Conservation (phyloP, 73 alveolate species). For the Durusdinium trenchii region DNA sequence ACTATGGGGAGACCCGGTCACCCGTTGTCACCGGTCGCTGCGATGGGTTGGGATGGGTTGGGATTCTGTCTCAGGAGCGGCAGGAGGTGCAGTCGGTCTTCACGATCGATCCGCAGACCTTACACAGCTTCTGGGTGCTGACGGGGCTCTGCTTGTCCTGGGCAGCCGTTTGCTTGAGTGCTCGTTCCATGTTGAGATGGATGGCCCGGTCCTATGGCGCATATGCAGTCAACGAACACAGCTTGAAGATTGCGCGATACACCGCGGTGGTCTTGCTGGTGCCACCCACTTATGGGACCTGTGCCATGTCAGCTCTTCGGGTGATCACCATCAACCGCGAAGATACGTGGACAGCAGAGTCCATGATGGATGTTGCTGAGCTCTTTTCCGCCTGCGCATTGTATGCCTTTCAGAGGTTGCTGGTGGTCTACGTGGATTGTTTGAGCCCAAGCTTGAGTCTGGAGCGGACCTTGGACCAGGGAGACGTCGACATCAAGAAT, state of each 20-base stretch:
- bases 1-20: no score
- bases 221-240: background rate
- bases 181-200: slow-evolving; percentile 38
- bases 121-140: slow-evolving; percentile 71
- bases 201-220: slow-evolving; percentile 69
- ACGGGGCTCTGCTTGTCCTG: slow-evolving; percentile 52
- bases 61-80: no score
- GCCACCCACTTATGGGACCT: slow-evolving; percentile 73
- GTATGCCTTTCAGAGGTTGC: slow-evolving; percentile 74
- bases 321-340: slow-evolving; percentile 85
- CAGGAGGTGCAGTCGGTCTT: slow-evolving; percentile 70
- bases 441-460: background rate
- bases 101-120: slow-evolving; percentile 16
- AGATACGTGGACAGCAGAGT: slow-evolving; percentile 85
- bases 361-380: slow-evolving; percentile 87
- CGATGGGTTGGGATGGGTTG: no score
- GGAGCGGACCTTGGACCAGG: background rate
- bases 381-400: slow-evolving; percentile 79
- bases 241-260: background rate
- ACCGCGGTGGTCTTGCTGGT: slow-evolving; percentile 9
- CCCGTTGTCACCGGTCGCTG: no score
- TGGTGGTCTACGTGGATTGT: slow-evolving; percentile 64
- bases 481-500: no score
- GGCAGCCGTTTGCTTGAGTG: slow-evolving; percentile 36
- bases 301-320: slow-evolving; percentile 61